Conservation (phyloP, 805 yeast genomes). For the Hanseniaspora singularis region DNA sequence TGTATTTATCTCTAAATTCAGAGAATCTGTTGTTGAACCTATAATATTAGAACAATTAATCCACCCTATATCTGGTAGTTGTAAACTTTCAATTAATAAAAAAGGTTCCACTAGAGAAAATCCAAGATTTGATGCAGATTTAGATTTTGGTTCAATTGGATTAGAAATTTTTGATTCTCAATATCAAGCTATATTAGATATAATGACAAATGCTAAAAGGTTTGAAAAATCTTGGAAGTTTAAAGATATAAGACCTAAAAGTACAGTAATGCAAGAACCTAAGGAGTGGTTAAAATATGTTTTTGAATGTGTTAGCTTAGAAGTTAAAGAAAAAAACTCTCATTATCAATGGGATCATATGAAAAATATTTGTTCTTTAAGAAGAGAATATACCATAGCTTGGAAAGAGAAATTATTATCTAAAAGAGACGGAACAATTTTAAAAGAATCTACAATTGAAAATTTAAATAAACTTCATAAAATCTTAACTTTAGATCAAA, state of each 20-base stretch:
- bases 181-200: constrained; percentile 67
- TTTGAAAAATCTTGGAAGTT: constrained; percentile 64
- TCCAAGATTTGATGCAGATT: constrained; percentile 63
- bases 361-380: constrained; percentile 55
- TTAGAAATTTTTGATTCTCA: constrained; percentile 73
- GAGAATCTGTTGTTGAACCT: constrained; percentile 33
- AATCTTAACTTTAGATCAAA: constrained; percentile 58
- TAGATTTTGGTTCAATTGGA: constrained; percentile 82
- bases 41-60: constrained; percentile 43
- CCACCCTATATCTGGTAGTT: constrained; percentile 81
- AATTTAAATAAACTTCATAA: constrained; percentile 45
- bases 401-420: constrained; percentile 50
- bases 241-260: constrained; percentile 54
- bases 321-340: constrained; percentile 67
- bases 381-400: constrained; percentile 51
- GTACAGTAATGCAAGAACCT: constrained; percentile 47
- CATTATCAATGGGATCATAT: constrained; percentile 86
- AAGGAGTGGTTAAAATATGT: constrained; percentile 73
- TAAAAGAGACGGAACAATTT: constrained; percentile 25
- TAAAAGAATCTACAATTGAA: constrained; percentile 30
- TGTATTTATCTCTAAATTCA: constrained; percentile 38
- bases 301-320: constrained; percentile 60
- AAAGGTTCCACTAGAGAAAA: constrained; percentile 52
- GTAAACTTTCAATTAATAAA: constrained; percentile 71
- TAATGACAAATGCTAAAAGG: constrained; percentile 72